These are phyloP conservation scores for Fusarium brevicatenulatum DNA, from an alignment of 2,329 filamentous ascomycete species.

Conservation along the genomic window DNA sequence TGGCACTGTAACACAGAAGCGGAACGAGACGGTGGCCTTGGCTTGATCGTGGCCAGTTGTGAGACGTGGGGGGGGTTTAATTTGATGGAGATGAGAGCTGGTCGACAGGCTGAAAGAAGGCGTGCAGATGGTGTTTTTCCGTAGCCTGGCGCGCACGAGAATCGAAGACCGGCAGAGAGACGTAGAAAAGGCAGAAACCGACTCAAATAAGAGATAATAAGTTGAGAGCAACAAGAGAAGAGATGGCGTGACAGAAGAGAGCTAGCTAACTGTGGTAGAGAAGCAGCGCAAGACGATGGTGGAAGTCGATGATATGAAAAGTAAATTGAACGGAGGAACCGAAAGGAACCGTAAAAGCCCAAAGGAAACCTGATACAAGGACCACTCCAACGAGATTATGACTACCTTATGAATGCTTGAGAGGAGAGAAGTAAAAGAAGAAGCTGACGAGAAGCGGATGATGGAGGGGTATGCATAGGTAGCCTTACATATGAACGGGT, in stretches of 20 bases:
- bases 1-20: background rate
- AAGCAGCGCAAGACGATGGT: slow-evolving; percentile 1
- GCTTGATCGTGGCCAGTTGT: background rate
- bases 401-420: slow-evolving; percentile 13
- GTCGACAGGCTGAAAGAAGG: slow-evolving; percentile 4
- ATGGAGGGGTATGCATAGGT: slow-evolving; percentile 16
- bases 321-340: slow-evolving; percentile 22
- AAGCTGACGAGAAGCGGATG: background rate
- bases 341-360: slow-evolving; percentile 23
- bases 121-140: slow-evolving; percentile 1
- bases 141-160: background rate
- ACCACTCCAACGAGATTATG: slow-evolving; percentile 16
- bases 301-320: background rate
- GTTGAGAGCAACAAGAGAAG: slow-evolving; percentile 6
- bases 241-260: background rate
- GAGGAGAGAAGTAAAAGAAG: slow-evolving; percentile 12
- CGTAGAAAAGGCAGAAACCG: slow-evolving; percentile 3
- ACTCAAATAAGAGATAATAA: background rate
- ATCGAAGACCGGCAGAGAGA: slow-evolving; percentile 1
- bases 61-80: slow-evolving; percentile 20
- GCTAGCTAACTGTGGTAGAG: slow-evolving; percentile 3
- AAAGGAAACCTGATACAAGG: slow-evolving; percentile 29
- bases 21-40: slow-evolving; percentile 6
- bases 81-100: slow-evolving; percentile 20
- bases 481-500: background rate